phyloP scores from a whole-genome alignment of 257 asterid genomes.

The Solanum acaule region DNA sequence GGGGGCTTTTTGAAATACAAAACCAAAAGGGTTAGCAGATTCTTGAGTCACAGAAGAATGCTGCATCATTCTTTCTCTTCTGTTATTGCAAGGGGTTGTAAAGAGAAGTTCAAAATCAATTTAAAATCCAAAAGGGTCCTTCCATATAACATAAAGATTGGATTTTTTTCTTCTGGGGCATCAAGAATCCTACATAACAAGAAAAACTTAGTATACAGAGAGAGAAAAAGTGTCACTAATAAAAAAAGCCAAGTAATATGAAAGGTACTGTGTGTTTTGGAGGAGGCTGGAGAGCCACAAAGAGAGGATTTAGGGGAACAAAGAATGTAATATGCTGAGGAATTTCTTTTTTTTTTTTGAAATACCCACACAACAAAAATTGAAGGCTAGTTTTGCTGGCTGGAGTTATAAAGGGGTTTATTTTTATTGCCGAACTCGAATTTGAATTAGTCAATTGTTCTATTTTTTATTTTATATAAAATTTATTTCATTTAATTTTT shows the following conservation, averaged over 20 bases:
- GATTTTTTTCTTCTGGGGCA: neutral
- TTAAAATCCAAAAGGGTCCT: neutral
- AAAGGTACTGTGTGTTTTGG: conserved; percentile 7
- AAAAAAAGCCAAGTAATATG: neutral
- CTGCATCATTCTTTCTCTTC: conserved; percentile 37
- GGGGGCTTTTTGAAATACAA: conserved; percentile 51
- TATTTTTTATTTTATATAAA: neutral
- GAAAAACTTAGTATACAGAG: neutral
- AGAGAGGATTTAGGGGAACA: conserved; percentile 29
- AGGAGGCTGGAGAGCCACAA: conserved; percentile 42
- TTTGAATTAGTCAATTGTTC: neutral
- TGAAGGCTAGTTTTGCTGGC: neutral
- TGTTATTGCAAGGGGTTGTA: neutral
- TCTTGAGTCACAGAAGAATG: conserved; percentile 67
- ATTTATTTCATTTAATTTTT: too few species aligned
- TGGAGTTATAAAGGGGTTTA: neutral
- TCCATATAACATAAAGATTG: neutral
- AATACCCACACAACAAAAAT: neutral
- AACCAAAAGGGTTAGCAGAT: conserved; percentile 33
- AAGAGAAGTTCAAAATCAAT: neutral
- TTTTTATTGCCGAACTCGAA: neutral
- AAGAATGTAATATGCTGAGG: neutral
- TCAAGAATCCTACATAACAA: neutral
- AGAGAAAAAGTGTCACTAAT: neutral
- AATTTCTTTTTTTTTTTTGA: neutral